These are phyloP conservation scores for Ustilago vetiveriae DNA, from an alignment of 1,284 basidiomycete genomes.

Conservation along the genomic window DNA sequence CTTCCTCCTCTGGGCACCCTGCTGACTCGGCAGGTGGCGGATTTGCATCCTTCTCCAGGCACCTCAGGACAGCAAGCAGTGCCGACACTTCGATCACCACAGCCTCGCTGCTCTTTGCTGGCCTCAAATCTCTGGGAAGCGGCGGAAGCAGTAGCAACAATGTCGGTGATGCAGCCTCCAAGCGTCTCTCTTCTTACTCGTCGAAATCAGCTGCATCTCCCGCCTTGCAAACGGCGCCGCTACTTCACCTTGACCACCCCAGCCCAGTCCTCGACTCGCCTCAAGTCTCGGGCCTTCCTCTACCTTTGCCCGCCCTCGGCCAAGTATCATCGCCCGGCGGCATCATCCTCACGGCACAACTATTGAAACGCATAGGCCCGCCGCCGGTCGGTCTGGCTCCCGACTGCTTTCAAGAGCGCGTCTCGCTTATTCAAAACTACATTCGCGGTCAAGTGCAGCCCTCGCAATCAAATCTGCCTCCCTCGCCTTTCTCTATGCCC, in stretches of 20 bases:
- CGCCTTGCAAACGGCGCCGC: background rate
- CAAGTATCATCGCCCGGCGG: background rate
- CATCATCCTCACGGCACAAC: constrained; percentile 6
- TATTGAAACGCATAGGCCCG: constrained; percentile 34
- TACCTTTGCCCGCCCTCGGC: background rate
- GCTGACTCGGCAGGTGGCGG: background rate
- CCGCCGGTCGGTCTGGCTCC: constrained; percentile 24
- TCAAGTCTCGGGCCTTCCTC: constrained; percentile 10
- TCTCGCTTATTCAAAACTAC: constrained; percentile 13
- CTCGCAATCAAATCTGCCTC: background rate
- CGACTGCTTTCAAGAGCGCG: constrained; percentile 7
- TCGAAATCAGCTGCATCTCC: background rate
- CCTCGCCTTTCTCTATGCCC: background rate
- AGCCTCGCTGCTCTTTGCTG: background rate
- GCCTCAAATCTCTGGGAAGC: background rate
- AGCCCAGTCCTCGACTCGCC: constrained; percentile 4
- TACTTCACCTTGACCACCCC: background rate
- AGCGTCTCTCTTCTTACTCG: constrained; percentile 1
- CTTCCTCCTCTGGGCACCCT: constrained; percentile 11
- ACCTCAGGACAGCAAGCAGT: constrained; percentile 1
- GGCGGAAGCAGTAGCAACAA: background rate
- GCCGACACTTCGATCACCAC: background rate
- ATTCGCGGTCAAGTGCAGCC: constrained; percentile 10
- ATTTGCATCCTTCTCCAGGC: background rate
- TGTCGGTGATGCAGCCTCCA: background rate